These are phyloP conservation scores for Solanum arcanum DNA, from an alignment of 257 asterid genomes.

Conservation along the genomic window DNA sequence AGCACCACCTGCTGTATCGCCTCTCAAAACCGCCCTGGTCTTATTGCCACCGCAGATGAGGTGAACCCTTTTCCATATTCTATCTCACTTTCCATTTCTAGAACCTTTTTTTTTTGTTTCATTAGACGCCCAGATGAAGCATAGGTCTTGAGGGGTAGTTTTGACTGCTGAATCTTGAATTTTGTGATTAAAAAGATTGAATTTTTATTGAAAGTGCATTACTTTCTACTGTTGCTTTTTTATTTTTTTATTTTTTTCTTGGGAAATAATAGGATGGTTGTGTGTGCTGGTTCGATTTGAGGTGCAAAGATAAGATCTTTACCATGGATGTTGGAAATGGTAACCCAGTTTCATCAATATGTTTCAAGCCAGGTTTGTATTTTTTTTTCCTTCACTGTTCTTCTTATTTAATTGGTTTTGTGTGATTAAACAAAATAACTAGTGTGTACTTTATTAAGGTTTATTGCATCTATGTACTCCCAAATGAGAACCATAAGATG, in stretches of 20 bases:
- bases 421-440: neutral
- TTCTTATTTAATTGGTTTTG: neutral
- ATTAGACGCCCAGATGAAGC: neutral
- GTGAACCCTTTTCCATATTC: slow-evolving; percentile 11
- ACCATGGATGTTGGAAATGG: slow-evolving; percentile 52
- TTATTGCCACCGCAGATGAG: slow-evolving; percentile 79
- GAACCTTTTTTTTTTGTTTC: neutral
- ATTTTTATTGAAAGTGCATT: neutral
- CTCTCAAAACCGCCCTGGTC: slow-evolving; percentile 60
- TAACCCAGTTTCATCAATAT: slow-evolving; percentile 63
- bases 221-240: neutral
- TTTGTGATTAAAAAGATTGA: neutral
- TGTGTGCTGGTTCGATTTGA: slow-evolving; percentile 77
- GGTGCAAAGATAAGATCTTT: slow-evolving; percentile 66
- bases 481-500: neutral
- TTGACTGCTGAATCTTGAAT: neutral
- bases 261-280: slow-evolving; percentile 47
- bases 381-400: neutral
- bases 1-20: slow-evolving; percentile 79
- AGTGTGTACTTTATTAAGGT: neutral
- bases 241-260: neutral
- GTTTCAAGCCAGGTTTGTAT: slow-evolving; percentile 63
- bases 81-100: neutral
- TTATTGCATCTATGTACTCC: neutral
- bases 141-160: neutral